Percentiles rank a stretch among this genome's conserved stretches.
These are phyloP conservation scores for Talaromyces marneffei DNA, from an alignment of 2,329 filamentous ascomycete species.

Conservation along the genomic window DNA sequence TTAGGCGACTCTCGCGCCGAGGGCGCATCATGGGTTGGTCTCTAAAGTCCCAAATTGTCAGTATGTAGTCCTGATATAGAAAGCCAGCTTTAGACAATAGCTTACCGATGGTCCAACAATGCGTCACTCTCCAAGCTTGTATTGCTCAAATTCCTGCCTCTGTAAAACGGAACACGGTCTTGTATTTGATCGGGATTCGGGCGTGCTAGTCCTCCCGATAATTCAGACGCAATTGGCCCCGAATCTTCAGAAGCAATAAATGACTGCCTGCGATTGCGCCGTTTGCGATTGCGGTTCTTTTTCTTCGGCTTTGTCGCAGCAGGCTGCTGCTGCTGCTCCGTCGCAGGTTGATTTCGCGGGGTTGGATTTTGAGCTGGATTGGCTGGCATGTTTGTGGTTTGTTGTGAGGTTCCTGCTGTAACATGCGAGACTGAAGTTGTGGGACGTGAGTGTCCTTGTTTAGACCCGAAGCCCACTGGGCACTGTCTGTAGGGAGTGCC, in stretches of 20 bases:
- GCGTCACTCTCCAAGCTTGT: conserved; percentile 87
- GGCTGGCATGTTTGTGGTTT: neutral
- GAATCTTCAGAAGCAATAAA: conserved; percentile 63
- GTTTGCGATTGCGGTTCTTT: conserved; percentile 70
- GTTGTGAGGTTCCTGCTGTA: neutral
- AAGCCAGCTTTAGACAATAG: neutral
- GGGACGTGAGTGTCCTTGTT: conserved; percentile 5
- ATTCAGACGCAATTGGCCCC: conserved; percentile 27
- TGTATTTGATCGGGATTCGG: conserved; percentile 28
- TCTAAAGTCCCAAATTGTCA: neutral
- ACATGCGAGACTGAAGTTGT: conserved; percentile 3
- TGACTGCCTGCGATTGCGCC: conserved; percentile 73
- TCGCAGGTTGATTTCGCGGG: conserved; percentile 18
- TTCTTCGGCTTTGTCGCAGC: conserved; percentile 54
- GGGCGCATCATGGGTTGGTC: conserved; percentile 57
- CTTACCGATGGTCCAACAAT: conserved; percentile 76
- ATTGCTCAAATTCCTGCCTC: conserved; percentile 61
- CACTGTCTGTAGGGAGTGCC: neutral
- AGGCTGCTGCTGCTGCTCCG: conserved; percentile 11
- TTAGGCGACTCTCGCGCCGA: conserved; percentile 50
- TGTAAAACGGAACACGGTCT: conserved; percentile 49
- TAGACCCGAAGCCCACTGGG: neutral
- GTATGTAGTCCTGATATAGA: neutral
- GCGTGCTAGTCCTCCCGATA: conserved; percentile 24
- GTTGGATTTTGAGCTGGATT: neutral